Evolutionary conservation across 805 yeast genomes (phyloP), one percentile per base, ranked within the genome.

Genomic region (Lachancea kluyveri): DNA sequence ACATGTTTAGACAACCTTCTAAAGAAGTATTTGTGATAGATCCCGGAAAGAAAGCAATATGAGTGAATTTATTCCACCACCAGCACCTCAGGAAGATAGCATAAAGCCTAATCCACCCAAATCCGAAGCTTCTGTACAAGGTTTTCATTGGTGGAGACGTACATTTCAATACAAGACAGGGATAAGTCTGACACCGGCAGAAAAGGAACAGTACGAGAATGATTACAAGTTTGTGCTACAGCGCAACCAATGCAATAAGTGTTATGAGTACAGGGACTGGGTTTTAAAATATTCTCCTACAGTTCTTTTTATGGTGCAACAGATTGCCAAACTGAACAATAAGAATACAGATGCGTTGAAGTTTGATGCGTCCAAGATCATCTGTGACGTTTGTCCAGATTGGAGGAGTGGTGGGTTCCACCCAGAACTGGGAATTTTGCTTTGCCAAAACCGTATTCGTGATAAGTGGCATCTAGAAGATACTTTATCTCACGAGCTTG

Each of bases 361-460:
- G 20, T 56, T 56, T 26, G 53, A 51, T 33, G 55, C 51, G 24
- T 48, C 54, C 13, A 52, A 52, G 22, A 48, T 90, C 32, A 65
- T 74, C 10, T 92, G 98, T 56, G 92, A 77, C 32, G 70, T 71
- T 7, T 92, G 98, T 57, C 85, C 81, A 41, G 94, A 84, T 40
- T 67, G 70, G 61, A 74, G 78, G 48, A 79, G 86, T 22, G 98
- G 97, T 26, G 98, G 98, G 2, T 92, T 81, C 57, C 86, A 88
- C 52, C 96, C 97, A 0, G 82, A 85, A 22, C 55, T 74, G 25
- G 98, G 98, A 2, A 78, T 92, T 16, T 64, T 87, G 36, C 59
- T 92, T 5, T 92, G 98, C 59, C 86, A 88, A 40, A 88, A 92
- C 57, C 69, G 87, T 59, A 67, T 85, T 24, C 61, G 65, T 26